Conservation (phyloP, 345 rosid species). For the Eucalyptus pauciflora region DNA sequence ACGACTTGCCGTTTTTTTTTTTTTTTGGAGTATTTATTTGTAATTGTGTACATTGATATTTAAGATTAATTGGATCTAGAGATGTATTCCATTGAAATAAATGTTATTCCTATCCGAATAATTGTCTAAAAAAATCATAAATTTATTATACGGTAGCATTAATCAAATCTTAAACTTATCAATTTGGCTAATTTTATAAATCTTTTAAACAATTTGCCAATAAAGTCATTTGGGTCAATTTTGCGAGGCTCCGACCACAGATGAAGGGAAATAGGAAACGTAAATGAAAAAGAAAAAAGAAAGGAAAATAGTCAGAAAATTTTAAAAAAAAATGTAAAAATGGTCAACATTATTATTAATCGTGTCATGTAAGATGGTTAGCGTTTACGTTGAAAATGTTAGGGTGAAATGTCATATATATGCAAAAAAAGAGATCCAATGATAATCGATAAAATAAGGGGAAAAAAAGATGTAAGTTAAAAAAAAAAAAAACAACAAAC, state of each 20-base stretch:
- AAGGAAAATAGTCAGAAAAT: too few species aligned
- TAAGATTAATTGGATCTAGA: neutral
- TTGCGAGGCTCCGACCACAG: rapidly evolving
- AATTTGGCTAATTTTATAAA: neutral
- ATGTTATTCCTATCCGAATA: too few species aligned
- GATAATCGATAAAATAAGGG: neutral
- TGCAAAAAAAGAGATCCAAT: neutral
- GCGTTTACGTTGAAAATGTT: rapidly evolving
- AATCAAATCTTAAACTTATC: too few species aligned
- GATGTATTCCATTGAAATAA: too few species aligned
- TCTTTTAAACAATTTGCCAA: neutral
- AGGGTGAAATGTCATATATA: neutral
- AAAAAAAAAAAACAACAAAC: too few species aligned
- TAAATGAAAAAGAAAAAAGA: too few species aligned
- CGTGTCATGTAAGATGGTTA: rapidly evolving
- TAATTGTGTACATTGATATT: neutral
- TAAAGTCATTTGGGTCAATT: neutral
- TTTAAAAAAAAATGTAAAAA: too few species aligned
- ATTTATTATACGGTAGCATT: neutral
- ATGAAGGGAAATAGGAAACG: too few species aligned
- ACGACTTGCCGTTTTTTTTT: rapidly evolving
- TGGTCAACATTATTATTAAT: too few species aligned
- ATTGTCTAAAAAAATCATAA: neutral
- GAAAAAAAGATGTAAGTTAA: neutral
- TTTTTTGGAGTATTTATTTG: neutral